phyloP scores from a whole-genome alignment of 768 basidiomycete genomes.

The Roridomyces roridus region DNA sequence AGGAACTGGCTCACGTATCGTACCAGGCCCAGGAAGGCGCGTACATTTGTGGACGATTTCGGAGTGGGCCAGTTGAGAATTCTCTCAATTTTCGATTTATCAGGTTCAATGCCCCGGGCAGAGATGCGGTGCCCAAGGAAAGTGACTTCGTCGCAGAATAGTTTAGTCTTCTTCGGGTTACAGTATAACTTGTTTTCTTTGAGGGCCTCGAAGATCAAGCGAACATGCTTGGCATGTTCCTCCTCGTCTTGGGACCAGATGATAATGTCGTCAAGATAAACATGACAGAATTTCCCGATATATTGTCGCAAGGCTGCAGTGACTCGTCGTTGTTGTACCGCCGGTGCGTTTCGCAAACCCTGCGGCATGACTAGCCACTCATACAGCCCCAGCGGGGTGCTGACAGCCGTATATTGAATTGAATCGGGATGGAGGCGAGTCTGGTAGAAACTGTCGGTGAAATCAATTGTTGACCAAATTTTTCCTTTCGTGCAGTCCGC shows the following conservation, averaged over 20 bases:
- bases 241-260: too few relatives aligned
- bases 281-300: too few relatives aligned
- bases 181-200: too few relatives aligned
- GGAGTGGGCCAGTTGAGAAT: constrained; percentile 40
- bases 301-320: too few relatives aligned
- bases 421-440: constrained; percentile 33
- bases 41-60: constrained; percentile 26
- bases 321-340: too few relatives aligned
- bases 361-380: constrained; percentile 36
- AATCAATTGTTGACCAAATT: constrained; percentile 41
- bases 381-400: constrained; percentile 41
- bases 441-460: constrained; percentile 47
- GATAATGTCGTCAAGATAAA: too few relatives aligned
- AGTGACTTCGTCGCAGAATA: constrained; percentile 4
- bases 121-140: constrained; percentile 38
- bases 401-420: constrained; percentile 37
- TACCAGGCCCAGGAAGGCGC: too few relatives aligned
- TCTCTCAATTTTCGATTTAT: constrained; percentile 31
- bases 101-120: constrained; percentile 26
- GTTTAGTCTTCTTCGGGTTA: constrained; percentile 26
- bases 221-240: too few relatives aligned
- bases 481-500: too few relatives aligned
- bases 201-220: too few relatives aligned
- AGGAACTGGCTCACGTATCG: constrained; percentile 37
- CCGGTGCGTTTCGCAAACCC: too few relatives aligned